These are phyloP conservation scores for Trichoderma hamatum DNA, from an alignment of 2,329 filamentous ascomycete species.

Conservation along the genomic window DNA sequence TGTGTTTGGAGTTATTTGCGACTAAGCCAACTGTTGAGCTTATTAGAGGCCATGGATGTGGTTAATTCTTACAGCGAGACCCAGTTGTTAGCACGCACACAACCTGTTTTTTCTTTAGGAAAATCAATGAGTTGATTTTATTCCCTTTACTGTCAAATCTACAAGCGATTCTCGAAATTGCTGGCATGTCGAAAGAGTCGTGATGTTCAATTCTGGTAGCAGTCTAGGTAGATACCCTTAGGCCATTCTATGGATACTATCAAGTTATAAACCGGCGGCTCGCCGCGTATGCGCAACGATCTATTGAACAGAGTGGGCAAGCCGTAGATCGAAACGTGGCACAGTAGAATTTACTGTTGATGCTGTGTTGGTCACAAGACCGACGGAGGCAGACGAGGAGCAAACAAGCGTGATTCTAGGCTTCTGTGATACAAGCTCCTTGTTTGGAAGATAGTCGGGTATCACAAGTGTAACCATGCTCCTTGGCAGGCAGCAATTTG, in stretches of 20 bases:
- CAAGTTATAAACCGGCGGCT: neutral
- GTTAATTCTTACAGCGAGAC: conserved; percentile 20
- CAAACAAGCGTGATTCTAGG: neutral
- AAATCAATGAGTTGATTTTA: conserved; percentile 30
- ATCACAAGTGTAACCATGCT: neutral
- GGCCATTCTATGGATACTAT: conserved; percentile 19
- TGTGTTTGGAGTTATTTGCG: conserved; percentile 25
- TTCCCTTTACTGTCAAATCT: conserved; percentile 38
- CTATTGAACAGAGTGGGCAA: neutral
- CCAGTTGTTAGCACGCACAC: conserved; percentile 20
- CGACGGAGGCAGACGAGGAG: neutral
- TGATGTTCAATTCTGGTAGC: conserved; percentile 32
- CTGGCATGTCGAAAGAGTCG: conserved; percentile 34
- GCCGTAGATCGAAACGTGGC: neutral
- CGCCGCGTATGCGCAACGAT: neutral
- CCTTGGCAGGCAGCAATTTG: neutral
- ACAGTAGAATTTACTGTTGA: neutral
- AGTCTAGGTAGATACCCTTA: conserved; percentile 22
- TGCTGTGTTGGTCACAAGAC: neutral
- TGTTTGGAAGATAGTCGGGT: neutral
- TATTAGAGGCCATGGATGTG: conserved; percentile 17
- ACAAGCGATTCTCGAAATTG: conserved; percentile 37
- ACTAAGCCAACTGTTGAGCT: conserved; percentile 24
- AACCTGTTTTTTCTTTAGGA: conserved; percentile 19
- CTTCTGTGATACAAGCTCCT: neutral